A percentile compares a stretch with the other conserved stretches of the same genome.
phyloP scores from a whole-genome alignment of 2,329 filamentous ascomycete species.

The Daldinia sp. region DNA sequence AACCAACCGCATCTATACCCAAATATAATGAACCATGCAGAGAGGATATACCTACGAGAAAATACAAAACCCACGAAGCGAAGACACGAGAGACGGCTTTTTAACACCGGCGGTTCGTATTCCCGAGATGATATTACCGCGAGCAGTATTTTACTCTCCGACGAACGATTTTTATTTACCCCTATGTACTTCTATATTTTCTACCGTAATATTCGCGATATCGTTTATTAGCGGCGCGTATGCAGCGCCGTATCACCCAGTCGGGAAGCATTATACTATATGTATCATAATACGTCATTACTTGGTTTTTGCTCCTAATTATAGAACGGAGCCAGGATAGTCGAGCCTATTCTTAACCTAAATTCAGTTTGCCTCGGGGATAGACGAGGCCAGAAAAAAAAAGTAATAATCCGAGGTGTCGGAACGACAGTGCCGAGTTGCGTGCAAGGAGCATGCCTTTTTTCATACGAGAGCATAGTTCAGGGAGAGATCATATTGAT shows the following conservation, averaged over 20 bases:
- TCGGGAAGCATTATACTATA: background rate
- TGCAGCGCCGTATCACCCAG: background rate
- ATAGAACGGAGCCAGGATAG: background rate
- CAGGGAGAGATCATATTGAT: conserved; percentile 6
- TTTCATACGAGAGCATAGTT: conserved; percentile 17
- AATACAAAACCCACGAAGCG: background rate
- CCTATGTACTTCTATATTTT: conserved; percentile 1
- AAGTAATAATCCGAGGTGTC: conserved; percentile 10
- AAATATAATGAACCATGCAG: background rate
- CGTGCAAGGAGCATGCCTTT: conserved; percentile 20
- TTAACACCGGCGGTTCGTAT: background rate
- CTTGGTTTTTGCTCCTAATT: background rate
- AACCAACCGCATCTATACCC: background rate
- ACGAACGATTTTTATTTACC: background rate
- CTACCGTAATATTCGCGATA: background rate
- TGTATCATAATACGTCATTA: conserved; percentile 25
- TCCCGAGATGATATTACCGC: background rate
- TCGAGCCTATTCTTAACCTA: too few relatives aligned
- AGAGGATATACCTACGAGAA: background rate
- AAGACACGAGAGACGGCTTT: background rate
- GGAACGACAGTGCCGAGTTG: conserved; percentile 15
- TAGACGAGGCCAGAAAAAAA: background rate
- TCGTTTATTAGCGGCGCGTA: too few relatives aligned
- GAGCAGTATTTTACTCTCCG: background rate
- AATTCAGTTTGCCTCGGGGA: background rate